Percentiles rank a stretch among this genome's conserved stretches.
Evolutionary conservation across 2,329 filamentous ascomycete genomes (phyloP).

Genomic region (Incumbomyces delicatus): DNA sequence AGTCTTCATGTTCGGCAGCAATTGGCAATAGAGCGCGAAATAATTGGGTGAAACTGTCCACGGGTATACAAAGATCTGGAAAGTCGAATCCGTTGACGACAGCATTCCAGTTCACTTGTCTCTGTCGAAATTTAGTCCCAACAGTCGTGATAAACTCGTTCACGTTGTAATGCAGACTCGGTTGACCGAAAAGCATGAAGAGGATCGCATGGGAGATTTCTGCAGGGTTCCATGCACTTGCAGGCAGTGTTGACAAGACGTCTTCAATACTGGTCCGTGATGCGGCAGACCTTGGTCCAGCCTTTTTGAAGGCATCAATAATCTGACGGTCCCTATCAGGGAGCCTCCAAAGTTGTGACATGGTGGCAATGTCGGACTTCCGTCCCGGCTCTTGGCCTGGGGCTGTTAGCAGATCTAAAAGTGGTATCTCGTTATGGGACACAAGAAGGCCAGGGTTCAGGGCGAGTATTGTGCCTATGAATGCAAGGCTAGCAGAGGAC

Average conservation of each 20-base stretch:
- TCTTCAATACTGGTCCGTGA: slow-evolving; percentile 58
- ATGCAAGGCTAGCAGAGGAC: slow-evolving; percentile 10
- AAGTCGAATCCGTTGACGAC: slow-evolving; percentile 75
- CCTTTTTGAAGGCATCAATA: slow-evolving; percentile 22
- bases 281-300: slow-evolving; percentile 59
- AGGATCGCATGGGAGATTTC: slow-evolving; percentile 74
- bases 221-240: slow-evolving; percentile 62
- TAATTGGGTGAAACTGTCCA: slow-evolving; percentile 68
- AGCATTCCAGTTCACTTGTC: slow-evolving; percentile 54
- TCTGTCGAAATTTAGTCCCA: slow-evolving; percentile 44
- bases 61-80: slow-evolving; percentile 62
- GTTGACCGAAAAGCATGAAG: slow-evolving; percentile 55
- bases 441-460: slow-evolving; percentile 11
- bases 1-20: slow-evolving; percentile 50
- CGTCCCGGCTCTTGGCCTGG: slow-evolving; percentile 12
- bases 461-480: slow-evolving; percentile 16
- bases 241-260: slow-evolving; percentile 45
- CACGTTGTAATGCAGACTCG: slow-evolving; percentile 54
- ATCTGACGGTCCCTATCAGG: slow-evolving; percentile 27
- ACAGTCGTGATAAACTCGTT: slow-evolving; percentile 56
- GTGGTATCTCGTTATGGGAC: background rate
- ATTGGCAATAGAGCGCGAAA: slow-evolving; percentile 70
- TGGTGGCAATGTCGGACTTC: slow-evolving; percentile 34
- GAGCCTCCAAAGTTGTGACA: slow-evolving; percentile 37
- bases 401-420: too few relatives aligned